phyloP scores from a whole-genome alignment of 257 asterid genomes.

The Coffea eugenioides region DNA sequence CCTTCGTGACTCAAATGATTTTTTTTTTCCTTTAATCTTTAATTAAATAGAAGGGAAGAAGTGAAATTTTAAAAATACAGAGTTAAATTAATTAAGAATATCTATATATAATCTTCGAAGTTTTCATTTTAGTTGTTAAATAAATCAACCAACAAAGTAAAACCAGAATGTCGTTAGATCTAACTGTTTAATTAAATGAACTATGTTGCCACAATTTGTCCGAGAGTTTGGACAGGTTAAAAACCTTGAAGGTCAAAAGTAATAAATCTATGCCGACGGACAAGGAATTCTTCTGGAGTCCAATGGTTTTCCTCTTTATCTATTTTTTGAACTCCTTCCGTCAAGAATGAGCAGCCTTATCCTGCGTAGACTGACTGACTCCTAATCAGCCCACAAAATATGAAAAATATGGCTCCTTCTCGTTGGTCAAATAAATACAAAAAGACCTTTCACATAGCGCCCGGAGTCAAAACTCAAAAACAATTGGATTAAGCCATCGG shows the following conservation, averaged over 20 bases:
- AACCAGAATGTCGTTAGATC: not conserved
- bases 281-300: not conserved
- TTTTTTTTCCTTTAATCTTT: no score
- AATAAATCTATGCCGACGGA: not conserved
- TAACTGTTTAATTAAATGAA: not conserved
- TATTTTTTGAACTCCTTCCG: no score
- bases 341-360: no score
- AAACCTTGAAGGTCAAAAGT: not conserved
- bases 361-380: not conserved
- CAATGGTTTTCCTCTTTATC: no score
- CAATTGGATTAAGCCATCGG: slow-evolving; percentile 5
- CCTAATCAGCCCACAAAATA: not conserved
- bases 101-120: no score
- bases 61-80: no score
- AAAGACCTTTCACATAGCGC: not conserved
- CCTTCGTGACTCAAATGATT: not conserved
- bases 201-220: not conserved
- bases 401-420: not conserved
- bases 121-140: not conserved
- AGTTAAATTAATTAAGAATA: no score
- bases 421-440: slow-evolving; percentile 19
- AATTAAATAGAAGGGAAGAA: no score
- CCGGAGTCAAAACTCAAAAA: slow-evolving; percentile 8
- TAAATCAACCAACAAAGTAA: not conserved
- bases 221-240: not conserved